Evolutionary conservation across 108 stramenopile species (phyloP).

Genomic region (Fragilariopsis cylindrus): DNA sequence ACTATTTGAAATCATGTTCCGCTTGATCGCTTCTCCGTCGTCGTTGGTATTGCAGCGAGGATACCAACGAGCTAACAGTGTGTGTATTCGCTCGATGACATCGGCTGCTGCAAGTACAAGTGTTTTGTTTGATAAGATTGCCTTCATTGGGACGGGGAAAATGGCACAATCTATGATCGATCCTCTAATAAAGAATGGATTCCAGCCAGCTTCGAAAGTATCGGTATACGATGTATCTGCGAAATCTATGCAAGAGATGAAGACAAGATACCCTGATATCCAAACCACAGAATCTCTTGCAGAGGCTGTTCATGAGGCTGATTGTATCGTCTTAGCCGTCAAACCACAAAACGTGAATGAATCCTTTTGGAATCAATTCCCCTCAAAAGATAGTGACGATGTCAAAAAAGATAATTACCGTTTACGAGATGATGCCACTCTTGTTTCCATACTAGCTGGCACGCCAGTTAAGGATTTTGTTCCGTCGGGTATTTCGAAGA

Average conservation of each 20-base stretch:
- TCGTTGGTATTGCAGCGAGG: not conserved
- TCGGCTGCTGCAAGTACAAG: not conserved
- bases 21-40: not conserved
- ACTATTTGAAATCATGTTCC: not conserved
- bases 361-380: slow-evolving; percentile 34
- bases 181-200: slow-evolving; percentile 65
- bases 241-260: slow-evolving; percentile 39
- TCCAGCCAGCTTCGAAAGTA: slow-evolving; percentile 61
- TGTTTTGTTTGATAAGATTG: slow-evolving; percentile 61
- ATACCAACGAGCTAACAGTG: not conserved
- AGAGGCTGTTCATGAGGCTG: slow-evolving; percentile 56
- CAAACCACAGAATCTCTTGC: slow-evolving; percentile 50
- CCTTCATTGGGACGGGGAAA: slow-evolving; percentile 92
- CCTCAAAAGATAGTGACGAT: slow-evolving; percentile 26
- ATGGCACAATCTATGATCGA: slow-evolving; percentile 93
- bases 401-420: not conserved
- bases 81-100: slow-evolving; percentile 14
- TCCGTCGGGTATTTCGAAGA: slow-evolving; percentile 46
- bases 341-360: slow-evolving; percentile 90
- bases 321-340: slow-evolving; percentile 83
- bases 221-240: slow-evolving; percentile 70
- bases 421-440: slow-evolving; percentile 51
- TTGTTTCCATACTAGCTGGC: slow-evolving; percentile 69
- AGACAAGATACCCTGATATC: slow-evolving; percentile 45
- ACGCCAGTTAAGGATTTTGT: slow-evolving; percentile 45